Percentiles rank a stretch among this genome's conserved stretches.
These are phyloP conservation scores for Medicago arabica DNA, from an alignment of 306 rosid genomes.

Conservation along the genomic window DNA sequence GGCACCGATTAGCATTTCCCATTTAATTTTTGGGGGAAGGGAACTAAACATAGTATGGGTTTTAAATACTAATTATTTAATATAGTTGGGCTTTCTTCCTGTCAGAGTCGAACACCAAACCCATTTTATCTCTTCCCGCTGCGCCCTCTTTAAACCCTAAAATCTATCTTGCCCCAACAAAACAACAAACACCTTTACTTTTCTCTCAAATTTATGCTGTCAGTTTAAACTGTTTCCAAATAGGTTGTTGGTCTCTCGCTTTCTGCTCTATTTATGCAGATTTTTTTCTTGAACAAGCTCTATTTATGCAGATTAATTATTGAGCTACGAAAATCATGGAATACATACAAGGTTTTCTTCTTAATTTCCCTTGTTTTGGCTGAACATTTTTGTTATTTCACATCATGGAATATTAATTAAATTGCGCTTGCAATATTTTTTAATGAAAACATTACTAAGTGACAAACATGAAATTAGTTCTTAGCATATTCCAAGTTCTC, in stretches of 20 bases:
- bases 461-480: too few relatives aligned
- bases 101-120: slow-evolving; percentile 5
- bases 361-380: too few relatives aligned
- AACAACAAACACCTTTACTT: background rate
- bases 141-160: slow-evolving; percentile 30
- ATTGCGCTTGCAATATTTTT: too few relatives aligned
- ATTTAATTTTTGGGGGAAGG: too few relatives aligned
- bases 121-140: background rate
- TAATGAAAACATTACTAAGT: too few relatives aligned
- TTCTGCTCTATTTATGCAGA: background rate
- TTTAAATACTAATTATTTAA: background rate
- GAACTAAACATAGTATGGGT: too few relatives aligned
- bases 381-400: too few relatives aligned
- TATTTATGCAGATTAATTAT: background rate
- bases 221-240: background rate
- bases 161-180: background rate
- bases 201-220: background rate
- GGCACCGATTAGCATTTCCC: too few relatives aligned
- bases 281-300: too few relatives aligned
- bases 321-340: background rate
- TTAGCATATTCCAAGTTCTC: too few relatives aligned
- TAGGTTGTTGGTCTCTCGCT: background rate
- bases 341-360: too few relatives aligned
- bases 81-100: background rate
- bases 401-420: too few relatives aligned